Base-by-base conservation (phyloP, 2,329 filamentous ascomycete species). In the Penicillium thymicola region DNA sequence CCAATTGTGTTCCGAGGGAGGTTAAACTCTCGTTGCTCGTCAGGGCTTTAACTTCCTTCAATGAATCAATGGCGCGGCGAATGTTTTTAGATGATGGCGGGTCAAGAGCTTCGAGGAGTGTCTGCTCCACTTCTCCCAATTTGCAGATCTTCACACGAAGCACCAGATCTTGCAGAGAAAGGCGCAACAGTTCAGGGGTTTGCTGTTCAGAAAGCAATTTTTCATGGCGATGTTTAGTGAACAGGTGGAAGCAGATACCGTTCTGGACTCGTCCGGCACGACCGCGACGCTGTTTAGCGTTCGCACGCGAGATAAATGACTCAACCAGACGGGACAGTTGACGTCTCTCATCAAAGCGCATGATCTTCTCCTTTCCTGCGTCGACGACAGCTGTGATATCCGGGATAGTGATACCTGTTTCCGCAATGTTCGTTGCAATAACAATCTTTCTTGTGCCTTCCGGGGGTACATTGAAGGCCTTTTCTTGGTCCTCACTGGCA, bases 111-210 rank as follows among this genome's bases (percentile, higher is more conserved):
- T 92, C 86, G 23, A 89, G 84, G 10, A 99, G 81, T 0, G 92
- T 97, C 65, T 93, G 85, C 70, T 97, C 93, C 52, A 97, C 96
- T 40, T 90, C 88, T 11, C 94, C 94, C 42, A 99, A 84, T 69
- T 95, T 96, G 79, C 93, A 99, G 44, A 97, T 96, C 76, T 99
- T 99, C 63, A 97, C 92, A 9, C 94, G 87, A 71, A 99, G 92
- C 5, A 96, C 92, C 11, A 99, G 80, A 69, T 99, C 94, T 73
- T 99, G 94, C 11, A 99, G 79, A 0, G 94, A 97, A 4, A 99
- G 79, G 0, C 94, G 88, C 40, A 99, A 84, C 86, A 99, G 96
- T 73, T 99, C 94, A 0, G 94, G 95, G 0, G 91, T 96, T 76
- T 97, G 94, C 69, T 97, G 91, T 59, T 96, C 92, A 49, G 87